Conservation (phyloP, 495 filamentous ascomycete genomes). For the Cenococcum geophilum region DNA sequence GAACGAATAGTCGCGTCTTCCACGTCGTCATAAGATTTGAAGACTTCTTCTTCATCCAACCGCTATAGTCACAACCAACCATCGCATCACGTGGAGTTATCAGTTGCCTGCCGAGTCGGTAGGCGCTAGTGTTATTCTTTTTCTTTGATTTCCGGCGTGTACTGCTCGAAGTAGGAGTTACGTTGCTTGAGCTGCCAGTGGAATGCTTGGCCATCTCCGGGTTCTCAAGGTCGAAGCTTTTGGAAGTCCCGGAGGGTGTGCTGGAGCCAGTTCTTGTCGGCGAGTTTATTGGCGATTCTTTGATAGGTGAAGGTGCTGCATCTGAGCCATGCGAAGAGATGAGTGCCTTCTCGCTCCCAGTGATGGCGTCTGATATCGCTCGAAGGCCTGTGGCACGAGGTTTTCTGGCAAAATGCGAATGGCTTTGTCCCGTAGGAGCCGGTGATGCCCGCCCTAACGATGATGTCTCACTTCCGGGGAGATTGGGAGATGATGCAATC, state of each 20-base stretch:
- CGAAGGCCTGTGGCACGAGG: conserved; percentile 56
- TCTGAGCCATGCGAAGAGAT: conserved; percentile 42
- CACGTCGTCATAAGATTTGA: conserved; percentile 93
- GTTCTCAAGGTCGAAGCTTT: conserved; percentile 70
- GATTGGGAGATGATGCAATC: conserved; percentile 46
- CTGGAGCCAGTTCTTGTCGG: conserved; percentile 75
- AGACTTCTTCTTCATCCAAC: conserved; percentile 99
- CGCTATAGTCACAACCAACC: conserved; percentile 80
- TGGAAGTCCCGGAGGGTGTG: conserved; percentile 72
- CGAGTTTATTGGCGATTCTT: conserved; percentile 60
- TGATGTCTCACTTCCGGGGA: conserved; percentile 45
- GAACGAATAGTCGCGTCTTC: conserved; percentile 90
- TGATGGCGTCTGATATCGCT: conserved; percentile 74
- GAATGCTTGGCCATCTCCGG: conserved; percentile 54
- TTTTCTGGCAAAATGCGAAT: conserved; percentile 34
- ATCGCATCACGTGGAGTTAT: conserved; percentile 80
- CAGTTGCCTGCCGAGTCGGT: conserved; percentile 77
- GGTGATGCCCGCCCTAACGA: conserved; percentile 48
- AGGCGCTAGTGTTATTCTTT: conserved; percentile 93
- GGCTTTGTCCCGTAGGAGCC: conserved; percentile 30
- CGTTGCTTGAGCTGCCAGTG: conserved; percentile 21
- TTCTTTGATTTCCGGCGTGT: conserved; percentile 54
- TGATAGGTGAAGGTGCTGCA: conserved; percentile 51
- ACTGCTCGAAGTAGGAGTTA: conserved; percentile 22
- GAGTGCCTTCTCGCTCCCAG: conserved; percentile 54